Percentiles rank a stretch among this genome's conserved stretches.
phyloP scores from a whole-genome alignment of 2,329 filamentous ascomycete species.

The Thelonectria blattea region DNA sequence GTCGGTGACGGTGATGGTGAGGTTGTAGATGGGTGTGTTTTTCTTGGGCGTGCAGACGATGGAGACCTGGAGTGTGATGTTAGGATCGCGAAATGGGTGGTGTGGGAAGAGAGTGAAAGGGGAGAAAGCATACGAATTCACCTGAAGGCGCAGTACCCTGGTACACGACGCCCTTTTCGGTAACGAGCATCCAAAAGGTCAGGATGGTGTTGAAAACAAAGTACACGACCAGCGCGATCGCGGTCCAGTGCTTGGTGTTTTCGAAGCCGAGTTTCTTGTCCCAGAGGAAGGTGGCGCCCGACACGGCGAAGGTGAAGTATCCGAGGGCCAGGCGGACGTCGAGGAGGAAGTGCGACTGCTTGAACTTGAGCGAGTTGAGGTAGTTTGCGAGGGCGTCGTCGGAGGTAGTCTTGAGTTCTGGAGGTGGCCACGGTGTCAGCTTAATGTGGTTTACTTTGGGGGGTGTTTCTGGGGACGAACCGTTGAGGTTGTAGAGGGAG shows the following conservation, averaged over 20 bases:
- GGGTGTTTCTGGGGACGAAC: slow-evolving; percentile 47
- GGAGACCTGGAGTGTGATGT: slow-evolving; percentile 62
- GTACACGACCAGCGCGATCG: slow-evolving; percentile 80
- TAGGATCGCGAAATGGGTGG: slow-evolving; percentile 13
- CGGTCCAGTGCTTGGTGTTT: slow-evolving; percentile 79
- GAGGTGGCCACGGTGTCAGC: slow-evolving; percentile 39
- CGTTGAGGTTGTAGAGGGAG: slow-evolving; percentile 70
- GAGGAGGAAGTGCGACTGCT: slow-evolving; percentile 78
- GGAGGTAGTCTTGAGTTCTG: slow-evolving; percentile 95
- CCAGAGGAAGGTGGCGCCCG: slow-evolving; percentile 84
- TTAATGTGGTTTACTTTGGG: neutral
- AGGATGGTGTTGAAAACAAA: slow-evolving; percentile 77
- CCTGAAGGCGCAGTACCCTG: slow-evolving; percentile 71
- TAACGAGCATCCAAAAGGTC: slow-evolving; percentile 82
- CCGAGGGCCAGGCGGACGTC: slow-evolving; percentile 86
- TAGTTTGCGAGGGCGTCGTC: slow-evolving; percentile 96
- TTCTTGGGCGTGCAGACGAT: slow-evolving; percentile 78
- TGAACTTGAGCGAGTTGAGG: slow-evolving; percentile 85
- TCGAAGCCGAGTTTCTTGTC: slow-evolving; percentile 95
- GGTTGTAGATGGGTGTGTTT: slow-evolving; percentile 79
- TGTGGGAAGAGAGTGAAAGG: neutral
- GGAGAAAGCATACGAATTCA: slow-evolving; percentile 61
- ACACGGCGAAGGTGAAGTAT: slow-evolving; percentile 80
- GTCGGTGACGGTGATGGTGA: slow-evolving; percentile 65
- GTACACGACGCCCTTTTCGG: slow-evolving; percentile 85